phyloP scores from a whole-genome alignment of 2,329 filamentous ascomycete species.

The Colletotrichum echinochloae region DNA sequence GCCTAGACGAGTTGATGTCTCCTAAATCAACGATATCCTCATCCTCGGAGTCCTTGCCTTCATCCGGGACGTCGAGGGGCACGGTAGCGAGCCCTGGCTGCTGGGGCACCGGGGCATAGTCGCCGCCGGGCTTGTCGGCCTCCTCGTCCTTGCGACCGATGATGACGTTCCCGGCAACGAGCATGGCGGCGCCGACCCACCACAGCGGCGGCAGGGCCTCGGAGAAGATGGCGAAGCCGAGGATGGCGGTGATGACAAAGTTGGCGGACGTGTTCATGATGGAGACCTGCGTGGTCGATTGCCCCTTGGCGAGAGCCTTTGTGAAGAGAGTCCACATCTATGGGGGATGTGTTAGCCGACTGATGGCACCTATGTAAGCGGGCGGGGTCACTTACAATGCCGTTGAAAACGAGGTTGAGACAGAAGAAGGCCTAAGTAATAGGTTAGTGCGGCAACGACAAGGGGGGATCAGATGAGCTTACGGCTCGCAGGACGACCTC shows the following conservation, averaged over 20 bases:
- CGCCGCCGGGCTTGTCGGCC: constrained; percentile 45
- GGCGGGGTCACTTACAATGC: constrained; percentile 62
- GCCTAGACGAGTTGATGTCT: constrained; percentile 39
- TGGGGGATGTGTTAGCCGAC: constrained; percentile 9
- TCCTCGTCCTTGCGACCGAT: constrained; percentile 77
- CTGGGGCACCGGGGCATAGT: constrained; percentile 48
- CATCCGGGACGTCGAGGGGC: constrained; percentile 32
- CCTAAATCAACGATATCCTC: constrained; percentile 53
- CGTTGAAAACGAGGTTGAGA: constrained; percentile 81
- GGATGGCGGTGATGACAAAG: constrained; percentile 81
- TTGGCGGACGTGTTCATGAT: constrained; percentile 87
- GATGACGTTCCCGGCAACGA: constrained; percentile 83
- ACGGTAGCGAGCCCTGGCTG: constrained; percentile 35
- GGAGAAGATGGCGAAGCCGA: constrained; percentile 77
- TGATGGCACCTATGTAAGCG: not conserved
- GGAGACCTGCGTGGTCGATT: constrained; percentile 82
- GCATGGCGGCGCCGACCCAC: constrained; percentile 79
- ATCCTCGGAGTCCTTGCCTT: constrained; percentile 46
- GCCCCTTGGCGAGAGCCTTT: constrained; percentile 77
- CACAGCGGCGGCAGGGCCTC: constrained; percentile 79
- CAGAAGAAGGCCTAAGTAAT: constrained; percentile 75
- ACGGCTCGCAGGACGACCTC: constrained; percentile 64
- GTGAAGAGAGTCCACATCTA: constrained; percentile 89
- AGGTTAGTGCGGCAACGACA: constrained; percentile 12
- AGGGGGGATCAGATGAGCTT: constrained; percentile 45